Conservation (phyloP, 371 early-diverging fungal species). For the Dichotomocladium elegans region DNA sequence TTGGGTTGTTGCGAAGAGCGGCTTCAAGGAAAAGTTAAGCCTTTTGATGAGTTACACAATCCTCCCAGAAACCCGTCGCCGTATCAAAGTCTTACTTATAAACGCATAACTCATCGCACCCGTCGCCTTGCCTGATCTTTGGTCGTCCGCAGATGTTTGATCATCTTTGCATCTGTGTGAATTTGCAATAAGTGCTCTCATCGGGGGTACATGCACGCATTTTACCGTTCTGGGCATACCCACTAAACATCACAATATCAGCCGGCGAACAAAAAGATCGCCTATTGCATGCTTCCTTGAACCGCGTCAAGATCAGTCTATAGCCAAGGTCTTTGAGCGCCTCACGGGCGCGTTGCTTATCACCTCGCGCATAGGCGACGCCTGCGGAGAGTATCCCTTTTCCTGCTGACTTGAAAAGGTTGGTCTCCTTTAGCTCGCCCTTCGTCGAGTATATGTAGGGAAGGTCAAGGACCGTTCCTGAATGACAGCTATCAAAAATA, state of each 20-base stretch:
- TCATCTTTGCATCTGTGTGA: constrained; percentile 72
- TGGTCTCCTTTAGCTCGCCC: constrained; percentile 60
- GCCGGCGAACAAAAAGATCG: constrained; percentile 57
- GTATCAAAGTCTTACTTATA: constrained; percentile 27
- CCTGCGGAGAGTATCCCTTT: constrained; percentile 43
- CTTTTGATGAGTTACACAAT: neutral
- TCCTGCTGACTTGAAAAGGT: constrained; percentile 45
- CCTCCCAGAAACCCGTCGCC: too few relatives aligned
- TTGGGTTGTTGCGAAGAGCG: constrained; percentile 55
- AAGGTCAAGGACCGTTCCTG: constrained; percentile 86
- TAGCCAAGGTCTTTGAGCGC: constrained; percentile 49
- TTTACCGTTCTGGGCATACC: constrained; percentile 1
- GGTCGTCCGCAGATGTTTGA: constrained; percentile 87
- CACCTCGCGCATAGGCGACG: constrained; percentile 44
- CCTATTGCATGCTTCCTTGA: constrained; percentile 28
- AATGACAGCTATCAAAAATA: constrained; percentile 59
- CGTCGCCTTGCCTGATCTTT: constrained; percentile 42
- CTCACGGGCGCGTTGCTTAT: constrained; percentile 35
- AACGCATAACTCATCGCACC: constrained; percentile 91
- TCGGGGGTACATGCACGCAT: too few relatives aligned
- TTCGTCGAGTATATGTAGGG: constrained; percentile 77
- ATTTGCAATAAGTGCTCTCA: too few relatives aligned
- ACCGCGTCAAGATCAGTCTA: constrained; percentile 34
- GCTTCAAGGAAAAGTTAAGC: constrained; percentile 13
- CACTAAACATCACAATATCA: constrained; percentile 86